Conservation (phyloP, 768 basidiomycete species). For the Mycena floridula region DNA sequence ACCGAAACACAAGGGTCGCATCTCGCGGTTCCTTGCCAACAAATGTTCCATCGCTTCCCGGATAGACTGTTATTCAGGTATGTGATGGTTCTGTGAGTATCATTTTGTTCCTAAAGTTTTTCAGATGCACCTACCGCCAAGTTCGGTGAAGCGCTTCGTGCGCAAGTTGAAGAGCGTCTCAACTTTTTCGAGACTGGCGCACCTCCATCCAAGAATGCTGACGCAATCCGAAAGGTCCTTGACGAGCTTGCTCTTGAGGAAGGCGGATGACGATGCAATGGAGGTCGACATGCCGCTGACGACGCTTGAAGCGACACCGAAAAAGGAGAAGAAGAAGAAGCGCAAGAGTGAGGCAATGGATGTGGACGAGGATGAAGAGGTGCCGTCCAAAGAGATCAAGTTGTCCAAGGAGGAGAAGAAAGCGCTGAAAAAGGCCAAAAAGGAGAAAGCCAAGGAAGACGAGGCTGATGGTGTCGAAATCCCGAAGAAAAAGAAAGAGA, state of each 20-base stretch:
- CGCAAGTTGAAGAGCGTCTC: constrained; percentile 94
- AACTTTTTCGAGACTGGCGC: constrained; percentile 90
- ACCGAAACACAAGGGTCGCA: constrained; percentile 92
- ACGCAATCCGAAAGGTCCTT: constrained; percentile 86
- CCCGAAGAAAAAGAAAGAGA: constrained; percentile 33
- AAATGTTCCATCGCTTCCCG: constrained; percentile 96
- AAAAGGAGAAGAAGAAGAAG: constrained; percentile 66
- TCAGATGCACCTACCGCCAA: constrained; percentile 84
- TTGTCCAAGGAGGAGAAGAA: constrained; percentile 84
- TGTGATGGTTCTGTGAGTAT: constrained; percentile 11
- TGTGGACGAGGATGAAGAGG: constrained; percentile 49
- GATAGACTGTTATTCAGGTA: constrained; percentile 92
- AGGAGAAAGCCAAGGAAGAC: constrained; percentile 53
- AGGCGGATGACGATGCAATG: constrained; percentile 59
- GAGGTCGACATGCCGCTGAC: constrained; percentile 52
- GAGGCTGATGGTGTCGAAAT: constrained; percentile 31
- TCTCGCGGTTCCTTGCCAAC: constrained; percentile 98
- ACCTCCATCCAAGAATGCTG: constrained; percentile 85
- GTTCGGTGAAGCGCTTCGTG: constrained; percentile 90
- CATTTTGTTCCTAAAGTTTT: not conserved
- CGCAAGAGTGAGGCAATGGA: constrained; percentile 64
- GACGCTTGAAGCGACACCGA: constrained; percentile 48
- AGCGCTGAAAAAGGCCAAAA: constrained; percentile 72
- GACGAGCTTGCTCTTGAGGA: constrained; percentile 71
- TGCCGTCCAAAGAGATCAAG: constrained; percentile 64